A percentile compares a stretch with the other conserved stretches of the same genome.
These are phyloP conservation scores for Chaetomium sp. DNA, from an alignment of 2,329 filamentous ascomycete genomes.

Conservation along the genomic window DNA sequence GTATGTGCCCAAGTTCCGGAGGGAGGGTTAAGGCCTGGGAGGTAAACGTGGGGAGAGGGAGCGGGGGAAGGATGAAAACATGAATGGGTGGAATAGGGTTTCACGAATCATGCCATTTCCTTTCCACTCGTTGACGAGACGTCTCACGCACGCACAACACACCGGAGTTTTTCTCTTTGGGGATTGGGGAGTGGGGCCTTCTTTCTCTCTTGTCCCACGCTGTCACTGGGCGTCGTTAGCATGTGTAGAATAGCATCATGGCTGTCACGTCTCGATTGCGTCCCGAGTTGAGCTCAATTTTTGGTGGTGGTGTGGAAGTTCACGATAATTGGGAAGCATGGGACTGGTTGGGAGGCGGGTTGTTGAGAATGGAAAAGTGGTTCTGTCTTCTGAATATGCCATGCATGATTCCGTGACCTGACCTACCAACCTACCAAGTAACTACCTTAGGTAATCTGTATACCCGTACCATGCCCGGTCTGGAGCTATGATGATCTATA, in stretches of 20 bases:
- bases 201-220: neutral
- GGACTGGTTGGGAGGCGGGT: neutral
- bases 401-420: neutral
- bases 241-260: constrained; percentile 20
- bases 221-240: neutral
- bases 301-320: neutral
- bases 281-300: neutral
- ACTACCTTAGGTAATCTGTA: no score
- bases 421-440: no score
- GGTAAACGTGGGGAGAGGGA: neutral
- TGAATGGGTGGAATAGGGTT: neutral
- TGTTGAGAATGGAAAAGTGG: constrained; percentile 21
- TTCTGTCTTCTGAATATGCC: constrained; percentile 1
- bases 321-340: neutral
- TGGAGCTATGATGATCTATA: no score
- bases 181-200: neutral
- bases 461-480: no score
- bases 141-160: neutral
- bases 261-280: constrained; percentile 13
- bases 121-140: constrained; percentile 20
- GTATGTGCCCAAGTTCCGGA: constrained; percentile 55
- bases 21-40: constrained; percentile 26
- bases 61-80: neutral
- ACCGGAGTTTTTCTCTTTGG: constrained; percentile 5
- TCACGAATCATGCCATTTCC: constrained; percentile 4